Base-by-base conservation (phyloP, 345 rosid genomes). In the Gynandropsis gynandra region DNA sequence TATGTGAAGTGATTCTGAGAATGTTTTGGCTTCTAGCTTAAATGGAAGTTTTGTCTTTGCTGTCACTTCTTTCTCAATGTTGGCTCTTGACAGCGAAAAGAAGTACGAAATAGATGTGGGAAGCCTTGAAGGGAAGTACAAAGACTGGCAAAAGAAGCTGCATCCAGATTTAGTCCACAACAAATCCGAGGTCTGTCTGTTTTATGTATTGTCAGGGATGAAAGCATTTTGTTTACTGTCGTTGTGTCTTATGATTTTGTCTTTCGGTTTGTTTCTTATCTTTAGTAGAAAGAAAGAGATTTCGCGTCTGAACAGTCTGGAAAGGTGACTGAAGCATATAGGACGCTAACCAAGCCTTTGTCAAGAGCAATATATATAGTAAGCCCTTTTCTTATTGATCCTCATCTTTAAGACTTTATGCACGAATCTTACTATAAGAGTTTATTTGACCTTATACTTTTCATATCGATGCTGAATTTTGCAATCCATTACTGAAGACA, bases 161-260 rank as follows among this genome's bases (percentile, higher is more conserved):
- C 96, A 92, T 74, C 98, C 98, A 53, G 98, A 92, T 74, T 72
- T 92, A 54, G 98, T 92, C 57, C 96, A 92, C 69, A 74, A 83
- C 6, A 92, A 92, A 63, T 85, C 98, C 3, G 57, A 87, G 96
- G 98, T 92, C 14, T 64, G 52, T 42, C 43, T 14, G 21, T 12
- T 20, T 47, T 45, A 8, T 16, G 5, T 7, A 47, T 31, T 9
- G 7, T 15, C 13, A 3, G 14, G 14, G 7, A 5, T 48, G 32
- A 6, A 16, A 2, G 5, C 24, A 19, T 16, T 20, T 43, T 15
- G 19, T 44, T 44, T 9, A n/a, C 4, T 35, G 19, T 12, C 19
- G 15, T 45, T 47, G 11, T 12, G 15, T 57, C 39, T 52, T 14
- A 29, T 57, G 21, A 35, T 14, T 66, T 17, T 20, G 5, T 24